Evolutionary conservation across 495 filamentous ascomycete species (phyloP).

Genomic region (Lasiosphaeriaceae sp.): DNA sequence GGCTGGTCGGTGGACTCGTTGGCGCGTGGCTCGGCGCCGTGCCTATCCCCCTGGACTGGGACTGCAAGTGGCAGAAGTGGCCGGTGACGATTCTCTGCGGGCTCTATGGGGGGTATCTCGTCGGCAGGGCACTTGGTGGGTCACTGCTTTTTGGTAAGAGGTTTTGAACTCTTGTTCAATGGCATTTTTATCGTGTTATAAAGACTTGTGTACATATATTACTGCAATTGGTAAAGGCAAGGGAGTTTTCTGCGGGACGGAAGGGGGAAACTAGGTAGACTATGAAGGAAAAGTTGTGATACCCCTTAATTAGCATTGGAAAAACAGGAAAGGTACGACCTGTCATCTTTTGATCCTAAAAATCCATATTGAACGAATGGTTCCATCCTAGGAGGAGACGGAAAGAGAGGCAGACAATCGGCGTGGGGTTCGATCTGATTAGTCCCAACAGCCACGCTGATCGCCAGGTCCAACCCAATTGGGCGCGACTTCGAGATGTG

Average conservation of each 20-base stretch:
- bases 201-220: no score
- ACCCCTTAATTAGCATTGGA: constrained; percentile 4
- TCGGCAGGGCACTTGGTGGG: constrained; percentile 36
- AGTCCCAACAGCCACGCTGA: no score
- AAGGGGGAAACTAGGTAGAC: not conserved
- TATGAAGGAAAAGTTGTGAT: not conserved
- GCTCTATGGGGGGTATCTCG: constrained; percentile 36
- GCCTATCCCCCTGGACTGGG: constrained; percentile 95
- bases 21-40: constrained; percentile 78
- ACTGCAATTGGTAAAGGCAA: not conserved
- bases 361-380: no score
- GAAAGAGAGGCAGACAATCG: no score
- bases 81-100: constrained; percentile 73
- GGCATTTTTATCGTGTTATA: no score
- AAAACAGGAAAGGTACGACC: no score
- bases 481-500: no score
- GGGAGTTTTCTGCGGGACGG: constrained; percentile 8
- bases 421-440: no score
- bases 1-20: constrained; percentile 54
- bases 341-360: no score
- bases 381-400: no score
- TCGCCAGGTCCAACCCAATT: no score
- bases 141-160: constrained; percentile 37
- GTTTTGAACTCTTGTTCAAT: constrained; percentile 19
- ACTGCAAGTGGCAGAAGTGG: constrained; percentile 95